Evolutionary conservation across 805 yeast species (phyloP), one percentile per base, ranked within the genome.

Genomic region (Pichia cabralensis): DNA sequence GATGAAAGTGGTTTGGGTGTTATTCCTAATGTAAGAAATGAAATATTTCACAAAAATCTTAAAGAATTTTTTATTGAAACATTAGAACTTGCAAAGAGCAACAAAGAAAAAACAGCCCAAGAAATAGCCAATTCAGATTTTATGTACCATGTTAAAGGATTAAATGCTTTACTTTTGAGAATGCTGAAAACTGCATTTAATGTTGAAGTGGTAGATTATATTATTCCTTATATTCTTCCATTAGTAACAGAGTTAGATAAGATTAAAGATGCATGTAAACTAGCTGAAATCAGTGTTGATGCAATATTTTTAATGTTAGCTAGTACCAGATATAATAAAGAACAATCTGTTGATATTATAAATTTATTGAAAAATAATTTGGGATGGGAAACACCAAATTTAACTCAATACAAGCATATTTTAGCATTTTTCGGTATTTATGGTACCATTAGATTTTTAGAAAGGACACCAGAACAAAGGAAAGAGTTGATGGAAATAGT

Each of bases 191-290:
- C 82, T 1, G 67, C 80, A 2, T 64, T 67, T 28, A 73, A 79
- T 1, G 50, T 64, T 0, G 58, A 74, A 8, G 53, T 80, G 26
- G 67, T 72, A 28, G 74, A 74, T 3, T 67, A 71, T 35, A 56
- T 80, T 25, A 52, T 62, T 8, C 54, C 61, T 3, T 60, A 70
- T 34, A 65, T 86, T 20, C 55, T 84, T 1, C 95, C 95, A 19
- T 76, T 82, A 41, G 59, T 85, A 37, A 61, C 83, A 48, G 62
- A 68, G 13, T 58, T 85, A 30, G 71, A 76, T 33, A 69, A 66
- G 29, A 69, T 81, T 63, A 76, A 83, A 40, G 96, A 89, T 41
- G 83, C 83, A 11, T 81, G 94, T 44, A 83, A 80, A 44, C 55
- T 81, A 37, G 78, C 79, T 0, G 68, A 67, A 22, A 55, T 81